Base-by-base conservation (phyloP, 768 basidiomycete genomes). In the Mycena epipterygia region DNA sequence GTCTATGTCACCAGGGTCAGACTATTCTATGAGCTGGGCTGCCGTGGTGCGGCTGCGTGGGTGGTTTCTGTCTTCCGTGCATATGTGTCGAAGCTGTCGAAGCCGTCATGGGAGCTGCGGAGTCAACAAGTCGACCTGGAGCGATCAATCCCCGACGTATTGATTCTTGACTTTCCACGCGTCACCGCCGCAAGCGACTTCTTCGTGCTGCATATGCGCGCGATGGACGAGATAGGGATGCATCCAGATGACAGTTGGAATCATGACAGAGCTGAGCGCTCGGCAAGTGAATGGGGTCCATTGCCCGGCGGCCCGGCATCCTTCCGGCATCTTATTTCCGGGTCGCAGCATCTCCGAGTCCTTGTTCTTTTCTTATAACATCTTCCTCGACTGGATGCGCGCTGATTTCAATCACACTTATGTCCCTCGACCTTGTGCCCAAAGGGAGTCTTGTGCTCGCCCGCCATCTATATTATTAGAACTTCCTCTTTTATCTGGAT, bases 361-460 rank as follows among this genome's bases (percentile, higher is more conserved):
- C 61, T 52, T 41, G 49, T 52, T 13, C 48, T 52, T 37, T 52
- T 29, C 44, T 46, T 4, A 23, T 46, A n/a, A n/a, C 23, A 19
- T 42, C 19, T 19, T 42, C 44, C 16, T n/a, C 44, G 8, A 12
- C n/a, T n/a, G n/a, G n/a, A n/a, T n/a, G n/a, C n/a, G n/a, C 12
- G 42, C 19, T 16, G 23, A 3, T 30, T 25, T 39, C 39, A 25
- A 57, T 57, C 56, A 57, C 56, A 56, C 35, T 4, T 14, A 23
- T 23, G 61, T 51, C 21, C 52, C 41, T 64, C 42, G 32, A 42
- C 62, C 64, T 64, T 55, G 41, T 64, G 49, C 63, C 49, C 5
- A 44, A 64, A 55, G 63, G 41, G 52, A 23, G 30, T 6, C 29
- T 37, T 41, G n/a, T n/a, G 33, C 33, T 49, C 30, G 23, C n/a